Conservation (phyloP, 2,329 filamentous ascomycete genomes). For the Botrytis tulipae region DNA sequence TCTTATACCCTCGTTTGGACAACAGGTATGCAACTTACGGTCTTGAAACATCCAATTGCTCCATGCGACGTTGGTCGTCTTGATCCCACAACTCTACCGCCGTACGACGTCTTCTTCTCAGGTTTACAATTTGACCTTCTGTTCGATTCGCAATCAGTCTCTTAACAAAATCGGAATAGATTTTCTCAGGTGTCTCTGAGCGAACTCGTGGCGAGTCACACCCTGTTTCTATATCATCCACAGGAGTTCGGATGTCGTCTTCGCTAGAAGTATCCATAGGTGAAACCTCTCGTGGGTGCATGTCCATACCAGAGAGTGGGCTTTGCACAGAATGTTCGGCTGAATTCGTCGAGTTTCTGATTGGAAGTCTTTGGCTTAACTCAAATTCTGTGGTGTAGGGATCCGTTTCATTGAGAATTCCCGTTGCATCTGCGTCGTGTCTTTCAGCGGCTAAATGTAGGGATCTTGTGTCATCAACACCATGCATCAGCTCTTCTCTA, state of each 20-base stretch:
- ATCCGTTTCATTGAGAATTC: conserved; percentile 12
- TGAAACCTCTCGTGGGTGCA: background rate
- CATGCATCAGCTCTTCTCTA: background rate
- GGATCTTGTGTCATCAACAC: background rate
- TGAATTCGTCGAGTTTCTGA: background rate
- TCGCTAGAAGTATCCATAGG: conserved; percentile 12
- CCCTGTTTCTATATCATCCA: conserved; percentile 3
- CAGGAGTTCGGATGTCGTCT: conserved; percentile 14
- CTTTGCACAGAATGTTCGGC: no score
- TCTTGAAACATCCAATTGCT: background rate
- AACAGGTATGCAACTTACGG: conserved; percentile 8
- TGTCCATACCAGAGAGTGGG: background rate
- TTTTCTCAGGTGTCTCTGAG: conserved; percentile 18
- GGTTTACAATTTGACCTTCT: conserved; percentile 28
- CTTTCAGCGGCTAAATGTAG: conserved; percentile 6
- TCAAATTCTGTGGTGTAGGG: conserved; percentile 8
- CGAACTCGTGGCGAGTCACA: conserved; percentile 6
- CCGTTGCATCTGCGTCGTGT: background rate
- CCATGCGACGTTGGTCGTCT: conserved; percentile 17
- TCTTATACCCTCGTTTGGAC: background rate
- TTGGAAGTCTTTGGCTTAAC: background rate
- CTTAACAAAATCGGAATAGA: conserved; percentile 28
- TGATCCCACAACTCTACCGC: conserved; percentile 31
- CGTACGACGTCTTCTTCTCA: conserved; percentile 24
- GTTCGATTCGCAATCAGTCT: conserved; percentile 24